Evolutionary conservation across 148 eudicot genomes (phyloP).

Genomic region (Rhododendron kiyosumense): DNA sequence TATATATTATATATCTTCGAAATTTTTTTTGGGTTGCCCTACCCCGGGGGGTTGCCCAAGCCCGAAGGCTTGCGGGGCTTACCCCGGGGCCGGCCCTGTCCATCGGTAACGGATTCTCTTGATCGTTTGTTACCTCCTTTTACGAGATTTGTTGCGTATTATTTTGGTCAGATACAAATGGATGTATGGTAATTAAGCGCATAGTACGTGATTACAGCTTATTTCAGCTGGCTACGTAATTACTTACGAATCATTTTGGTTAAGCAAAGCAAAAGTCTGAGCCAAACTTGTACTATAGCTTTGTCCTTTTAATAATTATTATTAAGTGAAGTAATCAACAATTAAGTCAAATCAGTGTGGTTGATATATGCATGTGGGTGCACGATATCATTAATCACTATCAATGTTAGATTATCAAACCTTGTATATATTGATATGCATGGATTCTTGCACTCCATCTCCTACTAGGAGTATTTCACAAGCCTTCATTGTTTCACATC

Average conservation of each 20-base stretch:
- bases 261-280: not conserved
- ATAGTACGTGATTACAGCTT: not conserved
- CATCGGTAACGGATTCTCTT: not conserved
- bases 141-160: not conserved
- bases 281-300: not conserved
- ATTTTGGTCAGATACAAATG: not conserved
- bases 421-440: too few relatives aligned
- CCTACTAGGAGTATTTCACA: slow-evolving; percentile 11
- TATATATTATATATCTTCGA: too few relatives aligned
- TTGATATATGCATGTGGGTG: not conserved
- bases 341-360: not conserved
- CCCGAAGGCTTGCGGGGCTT: too few relatives aligned
- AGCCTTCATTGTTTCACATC: not conserved
- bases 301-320: too few relatives aligned
- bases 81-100: too few relatives aligned
- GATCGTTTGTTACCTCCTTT: not conserved
- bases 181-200: too few relatives aligned
- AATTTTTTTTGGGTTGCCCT: too few relatives aligned
- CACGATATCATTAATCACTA: not conserved
- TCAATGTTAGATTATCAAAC: not conserved
- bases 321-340: not conserved
- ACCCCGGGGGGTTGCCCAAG: too few relatives aligned
- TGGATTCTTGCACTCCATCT: slow-evolving; percentile 15
- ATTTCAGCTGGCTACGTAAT: not conserved
- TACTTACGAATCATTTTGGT: not conserved